Evolutionary conservation across 139 green algal genomes (phyloP).

Genomic region (Nannochloris sp.): DNA sequence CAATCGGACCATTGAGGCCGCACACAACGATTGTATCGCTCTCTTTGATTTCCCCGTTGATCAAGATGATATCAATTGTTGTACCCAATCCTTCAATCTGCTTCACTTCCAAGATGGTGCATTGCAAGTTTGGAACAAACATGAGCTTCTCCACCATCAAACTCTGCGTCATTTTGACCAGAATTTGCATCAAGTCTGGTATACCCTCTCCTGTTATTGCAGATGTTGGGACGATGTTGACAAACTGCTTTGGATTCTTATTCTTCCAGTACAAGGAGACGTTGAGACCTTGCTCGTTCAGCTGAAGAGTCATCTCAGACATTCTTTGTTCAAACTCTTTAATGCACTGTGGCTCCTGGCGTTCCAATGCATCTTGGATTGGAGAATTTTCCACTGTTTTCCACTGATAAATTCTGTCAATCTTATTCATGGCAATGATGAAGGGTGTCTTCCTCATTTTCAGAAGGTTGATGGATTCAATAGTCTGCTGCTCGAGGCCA

Average conservation of each 20-base stretch:
- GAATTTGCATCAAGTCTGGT: constrained; percentile 81
- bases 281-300: constrained; percentile 87
- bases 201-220: constrained; percentile 89
- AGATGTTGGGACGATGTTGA: constrained; percentile 93
- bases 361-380: constrained; percentile 45
- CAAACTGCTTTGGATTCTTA: constrained; percentile 71
- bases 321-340: constrained; percentile 62
- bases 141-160: constrained; percentile 90
- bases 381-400: constrained; percentile 62
- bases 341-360: constrained; percentile 22
- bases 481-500: constrained; percentile 95
- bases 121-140: constrained; percentile 79
- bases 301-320: constrained; percentile 29
- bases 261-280: constrained; percentile 97
- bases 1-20: constrained; percentile 82
- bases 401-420: constrained; percentile 82
- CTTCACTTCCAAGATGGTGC: constrained; percentile 88
- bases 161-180: constrained; percentile 91
- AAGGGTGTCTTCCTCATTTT: constrained; percentile 96
- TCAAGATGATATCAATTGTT: constrained; percentile 94
- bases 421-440: constrained; percentile 98
- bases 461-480: constrained; percentile 95
- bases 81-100: constrained; percentile 96
- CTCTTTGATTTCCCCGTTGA: constrained; percentile 79
- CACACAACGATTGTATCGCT: constrained; percentile 93